Base-by-base conservation (phyloP, 2,329 filamentous ascomycete species). In the Diaporthe sp. region DNA sequence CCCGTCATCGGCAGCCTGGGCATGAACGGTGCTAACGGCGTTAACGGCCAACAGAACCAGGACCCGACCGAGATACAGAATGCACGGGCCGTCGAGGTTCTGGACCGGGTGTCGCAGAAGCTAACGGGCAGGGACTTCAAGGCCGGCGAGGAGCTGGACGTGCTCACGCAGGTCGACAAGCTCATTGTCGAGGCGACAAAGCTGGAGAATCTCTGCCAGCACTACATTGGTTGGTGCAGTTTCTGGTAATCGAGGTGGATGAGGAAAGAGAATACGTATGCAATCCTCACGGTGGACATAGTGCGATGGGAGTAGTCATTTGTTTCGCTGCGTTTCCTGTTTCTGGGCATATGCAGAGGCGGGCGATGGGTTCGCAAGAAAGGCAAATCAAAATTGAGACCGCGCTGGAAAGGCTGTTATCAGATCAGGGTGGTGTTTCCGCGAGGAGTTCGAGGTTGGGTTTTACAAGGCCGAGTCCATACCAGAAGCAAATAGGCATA, bases 151-250 rank as follows among this genome's bases (percentile, higher is more conserved):
- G 96, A 98, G 85, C 89, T 99, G 78, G 93, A 92, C 75, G 92
- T 98, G 31, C 92, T 94, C 74, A 92, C 92, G 77, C 97, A 99
- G 86, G 97, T 99, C 7, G 96, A 98, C 84, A 96, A 97, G 84
- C 87, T 99, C 80, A 94, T 99, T 80, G 93, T 94, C 77, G 96
- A 99, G 87, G 97, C 97, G 31, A 99, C 97, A 9, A 98, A 97
- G 82, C 88, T 98, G 80, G 97, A 98, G 89, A 98, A 98, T 84
- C 87, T 99, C 77, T 99, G 97, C 83, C 97, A 98, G 88, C 97
- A 98, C 87, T 99, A 98, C 84, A 98, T 98, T 80, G 97, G 97
- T 78, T 98, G 96, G 96, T 98, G 96, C 86, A 97, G 95, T 85
- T 98, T 98, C 89, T 98, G 96, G 96, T 98, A 85, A 82, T 57